Percentiles rank a stretch among this genome's conserved stretches.
phyloP scores from a whole-genome alignment of 495 filamentous ascomycete species.

The Opeltia flavorubescens region DNA sequence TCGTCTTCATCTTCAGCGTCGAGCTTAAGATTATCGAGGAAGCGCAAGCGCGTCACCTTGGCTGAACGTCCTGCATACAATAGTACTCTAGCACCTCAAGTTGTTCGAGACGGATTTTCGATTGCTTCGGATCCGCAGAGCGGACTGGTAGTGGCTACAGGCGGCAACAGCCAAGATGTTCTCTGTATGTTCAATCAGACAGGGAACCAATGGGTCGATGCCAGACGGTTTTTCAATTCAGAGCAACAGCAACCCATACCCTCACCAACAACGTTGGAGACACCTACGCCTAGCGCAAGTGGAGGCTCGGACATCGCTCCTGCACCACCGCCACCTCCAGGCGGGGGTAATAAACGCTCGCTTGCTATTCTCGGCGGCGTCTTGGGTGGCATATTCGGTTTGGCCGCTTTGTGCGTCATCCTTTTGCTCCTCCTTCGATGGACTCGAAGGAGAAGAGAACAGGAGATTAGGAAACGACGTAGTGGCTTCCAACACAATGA shows the following conservation, averaged over 20 bases:
- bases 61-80: slow-evolving; percentile 71
- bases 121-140: slow-evolving; percentile 39
- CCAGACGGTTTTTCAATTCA: slow-evolving; percentile 47
- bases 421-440: slow-evolving; percentile 56
- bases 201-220: slow-evolving; percentile 69
- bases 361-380: slow-evolving; percentile 62
- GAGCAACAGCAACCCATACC: neutral
- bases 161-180: slow-evolving; percentile 48
- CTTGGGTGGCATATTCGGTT: slow-evolving; percentile 62
- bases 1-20: slow-evolving; percentile 5
- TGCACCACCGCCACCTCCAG: slow-evolving; percentile 18
- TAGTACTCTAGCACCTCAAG: slow-evolving; percentile 49
- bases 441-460: slow-evolving; percentile 33
- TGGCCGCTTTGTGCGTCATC: slow-evolving; percentile 52
- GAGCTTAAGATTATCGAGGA: slow-evolving; percentile 17
- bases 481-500: slow-evolving; percentile 38
- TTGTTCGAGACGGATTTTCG: slow-evolving; percentile 45
- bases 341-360: slow-evolving; percentile 23
- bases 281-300: slow-evolving; percentile 1
- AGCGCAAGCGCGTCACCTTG: slow-evolving; percentile 32
- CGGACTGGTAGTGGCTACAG: slow-evolving; percentile 58
- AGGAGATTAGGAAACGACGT: slow-evolving; percentile 33
- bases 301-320: slow-evolving; percentile 22
- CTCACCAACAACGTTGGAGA: neutral
- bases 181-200: slow-evolving; percentile 71